Percentiles rank a stretch among this genome's conserved stretches.
Evolutionary conservation across 169 alveolate species (phyloP).

Genomic region (Eimeria tenella): DNA sequence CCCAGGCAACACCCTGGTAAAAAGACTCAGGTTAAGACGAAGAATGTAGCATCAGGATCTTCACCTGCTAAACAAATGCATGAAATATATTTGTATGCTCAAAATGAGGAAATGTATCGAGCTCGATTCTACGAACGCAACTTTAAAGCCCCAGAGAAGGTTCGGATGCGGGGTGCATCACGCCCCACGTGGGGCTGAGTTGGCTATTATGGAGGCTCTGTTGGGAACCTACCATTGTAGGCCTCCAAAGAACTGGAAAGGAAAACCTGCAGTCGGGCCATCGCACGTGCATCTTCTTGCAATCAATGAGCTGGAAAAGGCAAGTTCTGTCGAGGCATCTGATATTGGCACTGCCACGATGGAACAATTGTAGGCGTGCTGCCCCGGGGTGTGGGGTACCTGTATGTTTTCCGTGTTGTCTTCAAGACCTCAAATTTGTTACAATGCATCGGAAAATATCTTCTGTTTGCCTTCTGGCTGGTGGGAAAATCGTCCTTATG

Average conservation of each 20-base stretch:
- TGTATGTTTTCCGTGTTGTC: slow-evolving; percentile 28
- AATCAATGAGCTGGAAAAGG: slow-evolving; percentile 73
- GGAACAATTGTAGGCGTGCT: not conserved
- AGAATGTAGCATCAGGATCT: no score
- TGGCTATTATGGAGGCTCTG: not conserved
- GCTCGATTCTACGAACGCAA: not conserved
- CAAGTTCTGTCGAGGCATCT: slow-evolving; percentile 14
- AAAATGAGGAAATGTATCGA: no score
- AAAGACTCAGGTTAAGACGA: no score
- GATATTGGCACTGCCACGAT: not conserved
- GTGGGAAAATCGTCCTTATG: not conserved
- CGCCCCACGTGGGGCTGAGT: slow-evolving; percentile 71
- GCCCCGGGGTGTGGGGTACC: slow-evolving; percentile 48
- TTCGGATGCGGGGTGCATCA: slow-evolving; percentile 66
- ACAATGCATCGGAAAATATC: not conserved
- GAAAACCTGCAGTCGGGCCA: slow-evolving; percentile 52
- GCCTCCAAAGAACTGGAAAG: not conserved
- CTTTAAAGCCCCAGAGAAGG: slow-evolving; percentile 52
- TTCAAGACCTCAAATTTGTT: not conserved
- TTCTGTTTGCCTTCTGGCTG: not conserved
- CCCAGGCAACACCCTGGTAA: no score
- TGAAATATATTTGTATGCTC: no score
- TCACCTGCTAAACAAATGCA: no score
- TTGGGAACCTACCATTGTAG: not conserved
- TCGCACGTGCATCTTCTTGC: slow-evolving; percentile 71